Percentiles rank a stretch among this genome's conserved stretches.
These are phyloP conservation scores for Platismatia glauca DNA, from an alignment of 495 filamentous ascomycete species.

Conservation along the genomic window DNA sequence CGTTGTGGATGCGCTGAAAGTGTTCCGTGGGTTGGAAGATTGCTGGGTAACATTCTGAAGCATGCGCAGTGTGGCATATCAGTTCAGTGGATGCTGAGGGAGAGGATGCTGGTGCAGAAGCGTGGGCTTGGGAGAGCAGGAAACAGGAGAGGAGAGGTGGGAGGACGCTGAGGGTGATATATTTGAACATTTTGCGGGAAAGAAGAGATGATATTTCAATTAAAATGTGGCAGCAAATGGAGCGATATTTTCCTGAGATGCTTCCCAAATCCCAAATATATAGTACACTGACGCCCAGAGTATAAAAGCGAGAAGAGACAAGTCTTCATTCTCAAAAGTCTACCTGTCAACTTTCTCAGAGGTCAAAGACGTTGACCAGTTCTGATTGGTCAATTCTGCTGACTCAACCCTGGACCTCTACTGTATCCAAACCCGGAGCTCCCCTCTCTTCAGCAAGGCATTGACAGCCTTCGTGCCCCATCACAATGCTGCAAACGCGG, in stretches of 20 bases:
- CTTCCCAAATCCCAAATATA: too few relatives aligned
- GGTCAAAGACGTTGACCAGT: background rate
- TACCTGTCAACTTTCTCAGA: background rate
- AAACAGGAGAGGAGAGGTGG: background rate
- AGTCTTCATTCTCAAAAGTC: too few relatives aligned
- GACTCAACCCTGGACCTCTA: constrained; percentile 7
- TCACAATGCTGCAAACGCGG: constrained; percentile 15
- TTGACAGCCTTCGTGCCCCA: background rate
- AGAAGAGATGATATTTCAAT: too few relatives aligned
- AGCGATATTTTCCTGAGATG: too few relatives aligned
- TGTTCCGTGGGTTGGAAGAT: constrained; percentile 51
- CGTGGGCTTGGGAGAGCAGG: background rate
- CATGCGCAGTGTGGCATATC: constrained; percentile 54
- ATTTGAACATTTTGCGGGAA: constrained; percentile 1
- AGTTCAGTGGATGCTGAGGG: constrained; percentile 34
- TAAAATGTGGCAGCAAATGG: too few relatives aligned
- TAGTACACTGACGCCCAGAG: background rate
- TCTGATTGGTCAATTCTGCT: constrained; percentile 10
- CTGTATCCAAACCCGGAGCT: background rate
- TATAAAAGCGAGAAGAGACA: background rate
- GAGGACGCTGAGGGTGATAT: background rate
- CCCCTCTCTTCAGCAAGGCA: background rate
- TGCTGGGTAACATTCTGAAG: constrained; percentile 54
- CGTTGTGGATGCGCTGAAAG: constrained; percentile 52
- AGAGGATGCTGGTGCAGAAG: constrained; percentile 14